These are phyloP conservation scores for Croton laevigatus DNA, from an alignment of 441 rosid species.

Conservation along the genomic window DNA sequence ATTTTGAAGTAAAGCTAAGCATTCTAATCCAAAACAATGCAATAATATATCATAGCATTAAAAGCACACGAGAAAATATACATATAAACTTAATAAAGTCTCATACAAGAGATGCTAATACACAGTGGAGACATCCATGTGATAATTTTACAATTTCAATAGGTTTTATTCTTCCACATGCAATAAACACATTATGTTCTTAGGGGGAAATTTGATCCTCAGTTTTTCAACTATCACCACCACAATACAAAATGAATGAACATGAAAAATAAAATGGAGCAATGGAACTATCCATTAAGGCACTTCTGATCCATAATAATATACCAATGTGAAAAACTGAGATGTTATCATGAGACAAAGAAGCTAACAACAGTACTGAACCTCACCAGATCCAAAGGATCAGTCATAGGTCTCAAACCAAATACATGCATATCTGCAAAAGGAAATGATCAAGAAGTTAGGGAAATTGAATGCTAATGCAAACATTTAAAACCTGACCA, in stretches of 20 bases:
- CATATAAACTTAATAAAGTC: not conserved
- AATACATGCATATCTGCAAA: conserved; percentile 66
- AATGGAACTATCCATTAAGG: not conserved
- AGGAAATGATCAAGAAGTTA: conserved; percentile 17
- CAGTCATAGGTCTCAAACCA: conserved; percentile 63
- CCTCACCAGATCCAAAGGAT: conserved; percentile 58
- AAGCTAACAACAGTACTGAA: conserved; percentile 9
- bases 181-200: not conserved
- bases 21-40: not conserved
- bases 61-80: not conserved
- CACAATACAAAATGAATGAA: not conserved
- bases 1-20: not conserved
- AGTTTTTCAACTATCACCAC: not conserved
- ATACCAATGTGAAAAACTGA: not conserved
- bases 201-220: not conserved
- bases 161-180: not conserved
- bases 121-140: not conserved
- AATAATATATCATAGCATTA: not conserved
- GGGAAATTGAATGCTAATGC: conserved; percentile 3
- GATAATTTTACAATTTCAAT: not conserved
- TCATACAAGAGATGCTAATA: not conserved
- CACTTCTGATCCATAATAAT: not conserved
- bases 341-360: not conserved
- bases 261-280: not conserved
- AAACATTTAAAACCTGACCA: not conserved